Conservation (phyloP, 2,329 filamentous ascomycete genomes). For the Lomentospora prolificans region DNA sequence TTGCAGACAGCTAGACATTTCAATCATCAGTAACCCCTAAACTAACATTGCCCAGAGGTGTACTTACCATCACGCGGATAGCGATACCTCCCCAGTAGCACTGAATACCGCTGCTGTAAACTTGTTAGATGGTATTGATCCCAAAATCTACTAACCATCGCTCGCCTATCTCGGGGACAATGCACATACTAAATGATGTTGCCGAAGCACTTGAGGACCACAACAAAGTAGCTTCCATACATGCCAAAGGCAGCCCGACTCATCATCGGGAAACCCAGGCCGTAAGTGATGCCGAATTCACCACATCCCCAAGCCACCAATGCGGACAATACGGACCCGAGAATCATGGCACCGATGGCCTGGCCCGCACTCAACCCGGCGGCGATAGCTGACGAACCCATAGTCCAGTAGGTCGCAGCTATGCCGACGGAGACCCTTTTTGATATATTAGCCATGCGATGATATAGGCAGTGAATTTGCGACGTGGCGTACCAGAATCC, state of each 20-base stretch:
- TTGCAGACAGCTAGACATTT: conserved; percentile 10
- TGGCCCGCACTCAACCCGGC: conserved; percentile 14
- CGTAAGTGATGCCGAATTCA: conserved; percentile 15
- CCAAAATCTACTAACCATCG: too few species aligned
- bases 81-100: conserved; percentile 21
- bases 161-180: too few species aligned
- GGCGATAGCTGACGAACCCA: conserved; percentile 14
- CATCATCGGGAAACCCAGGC: conserved; percentile 19
- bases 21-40: not conserved
- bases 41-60: not conserved
- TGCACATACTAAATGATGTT: conserved; percentile 15
- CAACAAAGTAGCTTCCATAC: conserved; percentile 19
- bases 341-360: conserved; percentile 14
- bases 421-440: not conserved
- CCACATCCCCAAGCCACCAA: conserved; percentile 14
- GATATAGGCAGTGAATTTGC: not conserved
- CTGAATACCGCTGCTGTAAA: not conserved
- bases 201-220: conserved; percentile 16
- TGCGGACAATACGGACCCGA: conserved; percentile 12
- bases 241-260: conserved; percentile 19
- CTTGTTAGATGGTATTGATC: not conserved
- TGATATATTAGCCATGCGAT: not conserved
- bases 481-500: conserved; percentile 8
- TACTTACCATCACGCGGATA: conserved; percentile 19
- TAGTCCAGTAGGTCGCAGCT: conserved; percentile 9